phyloP scores from a whole-genome alignment of 2,329 filamentous ascomycete species.

The Chaetomiaceae sp. region DNA sequence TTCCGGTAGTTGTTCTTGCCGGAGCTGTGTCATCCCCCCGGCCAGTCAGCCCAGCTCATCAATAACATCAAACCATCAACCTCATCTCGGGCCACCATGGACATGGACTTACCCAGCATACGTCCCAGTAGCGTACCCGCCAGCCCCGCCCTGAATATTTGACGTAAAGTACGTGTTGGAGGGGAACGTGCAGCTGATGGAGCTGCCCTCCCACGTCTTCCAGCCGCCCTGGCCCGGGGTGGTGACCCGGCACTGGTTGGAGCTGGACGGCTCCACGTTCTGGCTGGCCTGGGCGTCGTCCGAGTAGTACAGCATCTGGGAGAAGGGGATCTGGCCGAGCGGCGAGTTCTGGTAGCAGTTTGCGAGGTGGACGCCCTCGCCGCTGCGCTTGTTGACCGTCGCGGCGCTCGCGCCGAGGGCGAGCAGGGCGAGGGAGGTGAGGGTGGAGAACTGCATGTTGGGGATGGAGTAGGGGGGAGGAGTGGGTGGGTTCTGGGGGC shows the following conservation, averaged over 20 bases:
- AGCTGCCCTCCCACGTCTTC: background rate
- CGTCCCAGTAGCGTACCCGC: background rate
- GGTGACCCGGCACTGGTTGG: background rate
- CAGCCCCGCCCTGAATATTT: slow-evolving; percentile 1
- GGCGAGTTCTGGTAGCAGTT: slow-evolving; percentile 4
- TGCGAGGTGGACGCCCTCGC: slow-evolving; percentile 1
- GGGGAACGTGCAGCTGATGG: background rate
- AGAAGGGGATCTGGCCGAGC: background rate
- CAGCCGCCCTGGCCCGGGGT: background rate
- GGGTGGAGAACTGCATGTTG: background rate
- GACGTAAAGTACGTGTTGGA: slow-evolving; percentile 2
- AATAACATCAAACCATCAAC: background rate
- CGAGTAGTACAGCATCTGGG: slow-evolving; percentile 1
- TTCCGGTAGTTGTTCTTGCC: background rate
- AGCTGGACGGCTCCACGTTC: background rate
- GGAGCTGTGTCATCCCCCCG: background rate
- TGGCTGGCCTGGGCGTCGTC: slow-evolving; percentile 2
- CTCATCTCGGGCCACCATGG: no score
- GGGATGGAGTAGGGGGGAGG: no score
- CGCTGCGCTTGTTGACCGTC: background rate
- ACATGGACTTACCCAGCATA: background rate
- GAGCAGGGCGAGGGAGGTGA: background rate
- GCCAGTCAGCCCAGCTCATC: background rate
- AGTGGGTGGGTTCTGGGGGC: no score
- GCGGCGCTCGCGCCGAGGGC: background rate